Percentiles rank a stretch among this genome's conserved stretches.
Evolutionary conservation across 2,329 filamentous ascomycete species (phyloP).

Genomic region (Tothia fuscella): DNA sequence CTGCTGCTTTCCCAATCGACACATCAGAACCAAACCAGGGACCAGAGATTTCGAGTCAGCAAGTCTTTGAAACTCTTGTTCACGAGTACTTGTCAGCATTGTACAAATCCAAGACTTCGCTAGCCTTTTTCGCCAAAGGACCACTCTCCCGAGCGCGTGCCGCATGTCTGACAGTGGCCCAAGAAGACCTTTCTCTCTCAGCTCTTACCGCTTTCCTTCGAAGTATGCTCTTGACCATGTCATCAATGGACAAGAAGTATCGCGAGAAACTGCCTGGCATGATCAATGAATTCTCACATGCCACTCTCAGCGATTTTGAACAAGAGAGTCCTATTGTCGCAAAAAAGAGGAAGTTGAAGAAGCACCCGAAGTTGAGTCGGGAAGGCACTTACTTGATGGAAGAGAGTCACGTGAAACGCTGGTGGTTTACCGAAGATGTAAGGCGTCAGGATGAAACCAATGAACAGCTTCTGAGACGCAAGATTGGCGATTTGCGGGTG

Average conservation of each 20-base stretch:
- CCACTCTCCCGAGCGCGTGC: conserved; percentile 64
- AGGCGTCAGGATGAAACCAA: conserved; percentile 21
- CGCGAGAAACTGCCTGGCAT: conserved; percentile 56
- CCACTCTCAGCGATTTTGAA: conserved; percentile 31
- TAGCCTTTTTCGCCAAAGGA: conserved; percentile 77
- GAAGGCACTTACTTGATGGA: conserved; percentile 58
- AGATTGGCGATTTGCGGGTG: conserved; percentile 54
- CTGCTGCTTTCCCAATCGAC: neutral
- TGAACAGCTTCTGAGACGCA: conserved; percentile 45
- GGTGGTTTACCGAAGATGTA: conserved; percentile 44
- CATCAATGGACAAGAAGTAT: conserved; percentile 68
- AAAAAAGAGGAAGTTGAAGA: conserved; percentile 48
- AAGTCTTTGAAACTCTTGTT: conserved; percentile 40
- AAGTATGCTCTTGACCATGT: conserved; percentile 52
- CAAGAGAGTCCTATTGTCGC: conserved; percentile 17
- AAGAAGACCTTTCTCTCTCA: conserved; percentile 42
- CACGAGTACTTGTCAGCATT: conserved; percentile 32
- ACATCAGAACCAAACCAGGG: conserved; percentile 13
- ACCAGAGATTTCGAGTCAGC: conserved; percentile 16
- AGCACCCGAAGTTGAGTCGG: conserved; percentile 47
- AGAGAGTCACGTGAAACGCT: conserved; percentile 50
- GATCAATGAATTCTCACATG: conserved; percentile 44
- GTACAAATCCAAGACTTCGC: conserved; percentile 50
- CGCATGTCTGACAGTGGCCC: conserved; percentile 41
- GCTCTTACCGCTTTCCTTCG: conserved; percentile 60